phyloP scores from a whole-genome alignment of 2,329 filamentous ascomycete species.

The Pleomassaria siparia region DNA sequence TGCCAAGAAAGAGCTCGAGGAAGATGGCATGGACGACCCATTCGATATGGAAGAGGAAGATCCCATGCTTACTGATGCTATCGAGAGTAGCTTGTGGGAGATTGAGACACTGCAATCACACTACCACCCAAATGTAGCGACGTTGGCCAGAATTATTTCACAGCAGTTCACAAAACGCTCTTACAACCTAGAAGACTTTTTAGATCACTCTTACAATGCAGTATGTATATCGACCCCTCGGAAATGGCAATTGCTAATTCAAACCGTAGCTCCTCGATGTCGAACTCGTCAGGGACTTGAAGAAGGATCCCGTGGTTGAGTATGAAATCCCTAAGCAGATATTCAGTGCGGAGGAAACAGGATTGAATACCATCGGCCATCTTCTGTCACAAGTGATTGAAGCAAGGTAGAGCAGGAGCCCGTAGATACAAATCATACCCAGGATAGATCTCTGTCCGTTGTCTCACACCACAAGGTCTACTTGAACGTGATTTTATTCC shows the following conservation, averaged over 20 bases:
- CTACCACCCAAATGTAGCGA: constrained; percentile 96
- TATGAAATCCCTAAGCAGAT: constrained; percentile 91
- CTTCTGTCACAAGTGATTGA: constrained; percentile 36
- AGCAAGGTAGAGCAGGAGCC: constrained; percentile 16
- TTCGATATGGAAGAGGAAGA: constrained; percentile 76
- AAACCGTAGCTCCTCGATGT: constrained; percentile 71
- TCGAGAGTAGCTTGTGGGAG: constrained; percentile 95
- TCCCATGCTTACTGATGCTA: constrained; percentile 80
- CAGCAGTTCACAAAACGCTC: constrained; percentile 96
- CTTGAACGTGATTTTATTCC: too few relatives aligned
- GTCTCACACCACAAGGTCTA: not conserved
- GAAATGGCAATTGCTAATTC: constrained; percentile 8
- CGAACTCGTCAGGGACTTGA: constrained; percentile 80
- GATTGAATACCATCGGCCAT: constrained; percentile 31
- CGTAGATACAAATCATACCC: not conserved
- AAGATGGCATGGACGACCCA: constrained; percentile 68
- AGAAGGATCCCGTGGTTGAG: constrained; percentile 85
- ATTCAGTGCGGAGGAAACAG: constrained; percentile 53
- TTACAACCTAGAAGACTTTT: constrained; percentile 95
- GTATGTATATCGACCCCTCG: constrained; percentile 52
- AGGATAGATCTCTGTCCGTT: not conserved
- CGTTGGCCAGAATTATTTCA: constrained; percentile 87
- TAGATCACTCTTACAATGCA: constrained; percentile 88
- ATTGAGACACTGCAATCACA: constrained; percentile 87
- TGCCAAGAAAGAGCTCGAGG: constrained; percentile 61